Evolutionary conservation across 2,329 filamentous ascomycete species (phyloP).

Genomic region (Penicillium concentricum): DNA sequence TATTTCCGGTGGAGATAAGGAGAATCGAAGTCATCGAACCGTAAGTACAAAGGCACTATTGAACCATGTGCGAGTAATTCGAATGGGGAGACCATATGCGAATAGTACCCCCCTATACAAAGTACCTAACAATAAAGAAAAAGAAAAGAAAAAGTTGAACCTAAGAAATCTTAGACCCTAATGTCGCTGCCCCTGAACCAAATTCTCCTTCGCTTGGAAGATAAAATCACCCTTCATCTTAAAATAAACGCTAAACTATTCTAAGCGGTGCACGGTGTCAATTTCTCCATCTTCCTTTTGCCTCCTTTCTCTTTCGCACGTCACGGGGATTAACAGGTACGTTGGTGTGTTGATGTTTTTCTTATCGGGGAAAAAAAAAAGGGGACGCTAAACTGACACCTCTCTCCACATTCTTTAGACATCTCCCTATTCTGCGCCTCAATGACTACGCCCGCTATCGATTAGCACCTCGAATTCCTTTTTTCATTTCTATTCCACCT

Average conservation of each 20-base stretch:
- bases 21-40: neutral
- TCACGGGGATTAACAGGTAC: neutral
- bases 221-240: constrained; percentile 24
- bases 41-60: too few relatives aligned
- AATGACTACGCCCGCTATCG: constrained; percentile 19
- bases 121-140: neutral
- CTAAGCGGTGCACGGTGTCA: constrained; percentile 20
- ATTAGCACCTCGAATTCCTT: constrained; percentile 1
- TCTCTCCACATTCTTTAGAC: constrained; percentile 20
- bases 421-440: constrained; percentile 15
- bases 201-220: neutral
- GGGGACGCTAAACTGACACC: constrained; percentile 7
- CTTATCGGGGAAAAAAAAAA: constrained; percentile 1
- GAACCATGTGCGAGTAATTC: constrained; percentile 7
- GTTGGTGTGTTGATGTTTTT: neutral
- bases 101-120: neutral
- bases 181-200: constrained; percentile 3
- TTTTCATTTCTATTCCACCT: constrained; percentile 12
- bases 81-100: neutral
- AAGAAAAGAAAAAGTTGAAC: neutral
- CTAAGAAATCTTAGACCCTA: neutral
- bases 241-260: constrained; percentile 19
- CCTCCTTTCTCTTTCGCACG: constrained; percentile 8
- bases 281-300: constrained; percentile 14
- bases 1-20: neutral